Percentiles rank a stretch among this genome's conserved stretches.
Evolutionary conservation across 129 eudicot species (phyloP).

Genomic region (Centella asiatica): DNA sequence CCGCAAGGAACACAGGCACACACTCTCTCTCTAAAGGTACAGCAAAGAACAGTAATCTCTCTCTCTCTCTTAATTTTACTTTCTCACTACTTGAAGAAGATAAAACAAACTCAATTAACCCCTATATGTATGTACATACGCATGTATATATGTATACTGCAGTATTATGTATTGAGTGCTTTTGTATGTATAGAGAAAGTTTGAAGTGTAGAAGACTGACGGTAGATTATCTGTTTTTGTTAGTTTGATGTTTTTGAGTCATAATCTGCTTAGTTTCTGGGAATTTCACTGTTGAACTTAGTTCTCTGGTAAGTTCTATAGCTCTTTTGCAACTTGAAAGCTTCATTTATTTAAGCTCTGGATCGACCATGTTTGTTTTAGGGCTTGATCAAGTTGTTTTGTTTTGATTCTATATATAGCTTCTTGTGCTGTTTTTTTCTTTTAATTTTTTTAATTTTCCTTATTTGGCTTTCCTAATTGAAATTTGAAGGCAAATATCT

Average conservation of each 20-base stretch:
- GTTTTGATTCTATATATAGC: too few species aligned
- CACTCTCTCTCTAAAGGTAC: conserved; percentile 31
- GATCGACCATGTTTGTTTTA: too few species aligned
- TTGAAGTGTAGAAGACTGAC: neutral
- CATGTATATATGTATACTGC: neutral
- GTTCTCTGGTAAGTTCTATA: neutral
- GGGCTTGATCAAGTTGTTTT: too few species aligned
- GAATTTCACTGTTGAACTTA: neutral
- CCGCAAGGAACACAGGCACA: conserved; percentile 56
- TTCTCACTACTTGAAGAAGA: neutral
- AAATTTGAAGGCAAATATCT: too few species aligned
- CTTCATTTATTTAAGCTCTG: too few species aligned
- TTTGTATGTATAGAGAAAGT: conserved; percentile 11
- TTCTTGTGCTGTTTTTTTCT: too few species aligned
- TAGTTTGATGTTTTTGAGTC: neutral
- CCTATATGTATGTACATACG: neutral
- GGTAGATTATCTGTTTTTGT: neutral
- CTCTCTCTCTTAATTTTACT: conserved; percentile 19
- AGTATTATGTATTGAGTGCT: neutral
- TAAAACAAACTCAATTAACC: conserved; percentile 14
- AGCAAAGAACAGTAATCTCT: conserved; percentile 43
- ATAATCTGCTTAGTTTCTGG: neutral
- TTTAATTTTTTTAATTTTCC: too few species aligned
- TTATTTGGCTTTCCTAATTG: too few species aligned
- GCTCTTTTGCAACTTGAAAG: neutral